Evolutionary conservation across 1,139 yeast species (phyloP).

Genomic region (Geotrichum australiense): DNA sequence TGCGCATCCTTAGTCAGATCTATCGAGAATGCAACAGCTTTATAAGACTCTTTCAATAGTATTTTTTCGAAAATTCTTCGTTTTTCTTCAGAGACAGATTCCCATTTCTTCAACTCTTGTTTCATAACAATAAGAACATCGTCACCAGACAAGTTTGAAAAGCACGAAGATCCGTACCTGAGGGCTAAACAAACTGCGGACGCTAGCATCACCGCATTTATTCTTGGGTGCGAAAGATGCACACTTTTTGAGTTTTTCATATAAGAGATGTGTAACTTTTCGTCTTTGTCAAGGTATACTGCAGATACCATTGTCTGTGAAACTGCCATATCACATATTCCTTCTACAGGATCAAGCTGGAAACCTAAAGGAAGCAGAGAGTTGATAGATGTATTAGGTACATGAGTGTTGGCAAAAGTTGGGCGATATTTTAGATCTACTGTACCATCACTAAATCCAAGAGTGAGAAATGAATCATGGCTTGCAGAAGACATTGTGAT

Average conservation of each 20-base stretch:
- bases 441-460: constrained; percentile 24
- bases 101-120: constrained; percentile 27
- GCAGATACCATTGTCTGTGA: constrained; percentile 55
- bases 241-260: constrained; percentile 16
- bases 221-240: constrained; percentile 10
- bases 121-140: constrained; percentile 55
- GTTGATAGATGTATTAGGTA: constrained; percentile 31
- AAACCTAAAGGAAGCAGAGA: constrained; percentile 56
- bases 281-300: constrained; percentile 34
- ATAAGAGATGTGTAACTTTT: constrained; percentile 21
- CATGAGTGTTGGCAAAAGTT: constrained; percentile 15
- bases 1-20: constrained; percentile 58
- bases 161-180: constrained; percentile 62
- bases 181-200: constrained; percentile 57
- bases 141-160: constrained; percentile 55
- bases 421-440: constrained; percentile 23
- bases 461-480: constrained; percentile 24
- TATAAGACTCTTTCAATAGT: constrained; percentile 56
- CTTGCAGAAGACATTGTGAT: constrained; percentile 21
- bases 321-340: constrained; percentile 40
- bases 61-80: constrained; percentile 27
- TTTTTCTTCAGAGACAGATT: constrained; percentile 14
- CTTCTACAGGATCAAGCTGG: constrained; percentile 36
- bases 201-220: constrained; percentile 17
- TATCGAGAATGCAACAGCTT: constrained; percentile 61